Evolutionary conservation across 2,329 filamentous ascomycete genomes (phyloP), one percentile per base, ranked within the genome.

Genomic region (Didymella glomerata): DNA sequence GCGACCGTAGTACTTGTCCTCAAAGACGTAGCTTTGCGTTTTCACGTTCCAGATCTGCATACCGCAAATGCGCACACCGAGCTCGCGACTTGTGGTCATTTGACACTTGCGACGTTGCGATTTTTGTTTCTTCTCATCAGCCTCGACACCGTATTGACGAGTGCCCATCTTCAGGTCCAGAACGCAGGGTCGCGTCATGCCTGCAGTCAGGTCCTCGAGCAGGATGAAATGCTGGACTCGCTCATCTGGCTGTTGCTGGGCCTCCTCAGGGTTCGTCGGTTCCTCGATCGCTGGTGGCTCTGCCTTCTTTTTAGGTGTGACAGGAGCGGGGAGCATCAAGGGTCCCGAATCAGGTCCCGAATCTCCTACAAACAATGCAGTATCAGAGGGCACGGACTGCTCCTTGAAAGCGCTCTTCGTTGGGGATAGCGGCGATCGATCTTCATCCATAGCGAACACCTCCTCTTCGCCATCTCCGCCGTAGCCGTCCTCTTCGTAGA

Each of bases 111-210:
- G 89, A 57, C 92, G 88, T 77, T 99, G 95, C 0, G 95, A 98
- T 60, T 90, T 88, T 71, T 93, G 91, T 77, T 99, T 99, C 82
- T 96, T 96, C 42, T 92, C 88, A 52, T 86, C 88, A 2, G 95
- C 95, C 67, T 98, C 93, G 13, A 98, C 88, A 8, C 95, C 95
- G 75, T 97, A 98, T 74, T 99, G 95, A 2, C 95, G 89, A 8
- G 95, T 99, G 20, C 95, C 95, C 95, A 99, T 99, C 76, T 99
- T 99, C 62, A 99, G 83, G 74, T 99, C 95, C 77, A 99, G 90
- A 60, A 99, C 96, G 78, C 95, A 98, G 5, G 95, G 95, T 49
- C 91, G 88, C 74, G 92, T 93, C 95, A 99, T 98, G 32, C 94
- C 94, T 2, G 94, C 91, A 1, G 95, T 99, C 47, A 99, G 84